Evolutionary conservation across 495 filamentous ascomycete species (phyloP).

Genomic region (Aspergillus saccharolyticus): DNA sequence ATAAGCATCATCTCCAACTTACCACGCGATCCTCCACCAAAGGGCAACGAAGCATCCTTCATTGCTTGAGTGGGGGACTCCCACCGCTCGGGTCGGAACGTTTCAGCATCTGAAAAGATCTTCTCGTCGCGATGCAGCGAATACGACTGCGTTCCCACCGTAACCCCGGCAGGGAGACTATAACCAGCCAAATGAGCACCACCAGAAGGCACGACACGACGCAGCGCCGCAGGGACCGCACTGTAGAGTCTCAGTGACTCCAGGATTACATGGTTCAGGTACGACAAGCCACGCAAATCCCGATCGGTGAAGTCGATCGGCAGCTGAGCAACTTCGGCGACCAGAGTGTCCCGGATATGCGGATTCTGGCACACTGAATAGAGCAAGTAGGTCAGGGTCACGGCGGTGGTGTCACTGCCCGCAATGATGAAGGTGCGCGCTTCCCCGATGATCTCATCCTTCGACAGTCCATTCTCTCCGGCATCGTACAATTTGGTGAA

Average conservation of each 20-base stretch:
- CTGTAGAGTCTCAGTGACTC: conserved; percentile 54
- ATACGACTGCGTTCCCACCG: conserved; percentile 39
- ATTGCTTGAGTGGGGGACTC: conserved; percentile 41
- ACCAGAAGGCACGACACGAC: conserved; percentile 31
- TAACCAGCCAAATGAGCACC: conserved; percentile 26
- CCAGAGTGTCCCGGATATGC: conserved; percentile 13
- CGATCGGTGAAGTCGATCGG: conserved; percentile 20
- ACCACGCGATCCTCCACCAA: conserved; percentile 47
- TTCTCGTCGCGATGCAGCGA: conserved; percentile 35
- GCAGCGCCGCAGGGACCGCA: conserved; percentile 41
- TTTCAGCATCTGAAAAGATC: conserved; percentile 27
- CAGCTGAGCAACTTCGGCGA: conserved; percentile 18
- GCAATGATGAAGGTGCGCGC: conserved; percentile 47
- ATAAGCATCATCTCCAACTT: conserved; percentile 7
- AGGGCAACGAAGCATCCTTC: conserved; percentile 50
- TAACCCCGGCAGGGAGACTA: conserved; percentile 27
- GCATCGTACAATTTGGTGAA: conserved; percentile 45
- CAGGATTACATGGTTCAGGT: conserved; percentile 48
- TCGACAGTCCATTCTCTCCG: conserved; percentile 30
- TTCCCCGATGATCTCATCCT: conserved; percentile 36
- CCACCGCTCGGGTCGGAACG: conserved; percentile 43
- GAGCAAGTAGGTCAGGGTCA: conserved; percentile 38
- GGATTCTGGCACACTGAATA: conserved; percentile 20
- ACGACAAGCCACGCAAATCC: conserved; percentile 29
- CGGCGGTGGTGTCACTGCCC: conserved; percentile 40